Base-by-base conservation (phyloP, 108 stramenopile species). In the Craspedostauros australis region DNA sequence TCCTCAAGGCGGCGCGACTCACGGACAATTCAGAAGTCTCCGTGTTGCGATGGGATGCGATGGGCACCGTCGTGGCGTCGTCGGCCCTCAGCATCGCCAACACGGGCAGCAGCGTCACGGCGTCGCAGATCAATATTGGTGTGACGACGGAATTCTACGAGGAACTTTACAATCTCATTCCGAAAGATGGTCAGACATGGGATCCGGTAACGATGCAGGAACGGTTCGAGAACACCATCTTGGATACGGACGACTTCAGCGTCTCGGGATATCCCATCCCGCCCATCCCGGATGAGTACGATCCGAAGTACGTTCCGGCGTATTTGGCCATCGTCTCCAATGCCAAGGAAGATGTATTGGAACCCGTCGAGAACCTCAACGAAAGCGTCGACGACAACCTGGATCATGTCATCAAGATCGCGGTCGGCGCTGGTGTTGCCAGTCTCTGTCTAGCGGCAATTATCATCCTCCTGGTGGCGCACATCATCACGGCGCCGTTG, bases 261-360 rank as follows among this genome's bases (percentile, higher is more conserved):
- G 59, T 75, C 20, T 28, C 51, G 4, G 42, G 43, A 9, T 42
- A 60, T 45, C 68, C 58, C 2, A 60, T 75, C 9, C 73, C 73
- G 14, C 59, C 64, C 3, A 46, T 70, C 14, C 73, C 73, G 0
- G 37, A 60, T 4, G 45, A 47, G 1, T 75, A 70, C 33, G 64
- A 70, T 56, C 39, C 50, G 28, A 21, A 21, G 18, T 75, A 75
- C 38, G 3, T 6, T 5, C 73, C 73, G n/a, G 6, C 58, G 1
- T 75, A 66, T 28, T 22, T 68, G 5, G 34, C 50, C 42, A 34
- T 75, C 19, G 41, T 59, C 4, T 66, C 73, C 8, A 24, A 65
- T 9, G 34, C 54, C 5, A 54, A 37, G 4, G 45, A 54, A 5
- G 59, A 59, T 25, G 34, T 52, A 12, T 14, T 60, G 18, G 25